Evolutionary conservation across 805 yeast genomes (phyloP).

Genomic region (Ascoidea asiatica): DNA sequence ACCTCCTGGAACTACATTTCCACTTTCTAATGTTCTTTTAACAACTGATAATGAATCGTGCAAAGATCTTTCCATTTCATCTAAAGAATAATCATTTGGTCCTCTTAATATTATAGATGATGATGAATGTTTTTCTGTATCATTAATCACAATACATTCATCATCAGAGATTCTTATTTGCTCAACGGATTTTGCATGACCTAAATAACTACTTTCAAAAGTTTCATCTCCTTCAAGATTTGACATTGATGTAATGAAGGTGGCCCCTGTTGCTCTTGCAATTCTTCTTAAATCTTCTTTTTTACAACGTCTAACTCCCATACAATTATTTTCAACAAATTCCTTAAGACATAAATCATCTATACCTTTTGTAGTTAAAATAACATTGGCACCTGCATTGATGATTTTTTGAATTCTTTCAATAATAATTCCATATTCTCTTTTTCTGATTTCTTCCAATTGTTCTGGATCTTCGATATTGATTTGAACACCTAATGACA

Average conservation of each 20-base stretch:
- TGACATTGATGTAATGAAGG: slow-evolving; percentile 72
- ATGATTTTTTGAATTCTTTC: slow-evolving; percentile 76
- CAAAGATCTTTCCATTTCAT: slow-evolving; percentile 96
- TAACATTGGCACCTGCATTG: slow-evolving; percentile 84
- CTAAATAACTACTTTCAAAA: slow-evolving; percentile 73
- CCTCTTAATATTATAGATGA: slow-evolving; percentile 91
- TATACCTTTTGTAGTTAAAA: slow-evolving; percentile 86
- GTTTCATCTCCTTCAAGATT: slow-evolving; percentile 94
- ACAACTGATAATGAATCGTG: slow-evolving; percentile 93
- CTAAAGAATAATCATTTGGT: slow-evolving; percentile 86
- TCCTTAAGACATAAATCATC: slow-evolving; percentile 87
- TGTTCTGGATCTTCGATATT: slow-evolving; percentile 96
- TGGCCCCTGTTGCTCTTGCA: slow-evolving; percentile 97
- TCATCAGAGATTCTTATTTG: slow-evolving; percentile 92
- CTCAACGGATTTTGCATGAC: slow-evolving; percentile 79
- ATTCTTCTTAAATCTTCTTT: slow-evolving; percentile 94
- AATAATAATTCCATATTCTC: slow-evolving; percentile 75
- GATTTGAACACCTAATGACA: slow-evolving; percentile 98
- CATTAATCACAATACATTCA: slow-evolving; percentile 87
- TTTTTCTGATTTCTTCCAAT: slow-evolving; percentile 79
- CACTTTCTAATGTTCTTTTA: slow-evolving; percentile 90
- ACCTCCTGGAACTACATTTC: slow-evolving; percentile 95
- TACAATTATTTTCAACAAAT: slow-evolving; percentile 81
- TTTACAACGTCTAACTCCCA: slow-evolving; percentile 95
- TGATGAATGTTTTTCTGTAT: slow-evolving; percentile 83